Base-by-base conservation (phyloP, 2,329 filamentous ascomycete genomes). In the Sclerotinia minor region DNA sequence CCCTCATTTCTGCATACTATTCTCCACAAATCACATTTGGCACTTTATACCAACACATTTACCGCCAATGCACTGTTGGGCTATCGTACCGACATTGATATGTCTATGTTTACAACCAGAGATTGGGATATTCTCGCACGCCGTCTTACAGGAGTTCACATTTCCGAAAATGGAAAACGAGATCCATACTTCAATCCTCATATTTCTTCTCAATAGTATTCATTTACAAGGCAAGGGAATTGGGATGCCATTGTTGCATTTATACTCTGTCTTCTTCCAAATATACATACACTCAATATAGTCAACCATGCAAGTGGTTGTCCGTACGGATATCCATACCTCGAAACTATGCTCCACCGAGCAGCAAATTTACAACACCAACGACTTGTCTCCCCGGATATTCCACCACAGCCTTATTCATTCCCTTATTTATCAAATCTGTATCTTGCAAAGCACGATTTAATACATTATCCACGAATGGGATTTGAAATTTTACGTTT, bases 251-350 rank as follows among this genome's bases (percentile, higher is more conserved):
- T 68, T 24, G 66, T 57, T 1, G 60, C 21, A n/a, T 49, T 65
- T 4, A 32, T 68, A 6, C n/a, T 68, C 32, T 65, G 66, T 45
- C 66, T 68, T 38, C 66, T 68, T 24, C 66, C 66, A 6, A 68
- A 68, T n/a, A 29, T 68, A 1, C 29, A 58, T 44, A 44, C 64
- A 7, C 64, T 68, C 2, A 65, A 68, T 38, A 64, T 68, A 44
- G 54, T 68, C 15, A 64, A 68, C 26, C 61, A 68, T 32, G 64
- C 64, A 13, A 60, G 44, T 24, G 66, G 66, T 4, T 64, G 59
- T 57, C 60, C 60, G 5, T 35, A 68, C 7, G 66, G 61, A 19
- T 68, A 64, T n/a, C 66, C 66, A 50, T 68, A 68, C n/a, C 19
- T 68, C 19, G 66, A 68, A 64, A 55, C 66, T 3, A 24, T 68